Evolutionary conservation across 495 filamentous ascomycete genomes (phyloP), one percentile per base, ranked within the genome.

Genomic region (Hyaloscypha hepaticicola): DNA sequence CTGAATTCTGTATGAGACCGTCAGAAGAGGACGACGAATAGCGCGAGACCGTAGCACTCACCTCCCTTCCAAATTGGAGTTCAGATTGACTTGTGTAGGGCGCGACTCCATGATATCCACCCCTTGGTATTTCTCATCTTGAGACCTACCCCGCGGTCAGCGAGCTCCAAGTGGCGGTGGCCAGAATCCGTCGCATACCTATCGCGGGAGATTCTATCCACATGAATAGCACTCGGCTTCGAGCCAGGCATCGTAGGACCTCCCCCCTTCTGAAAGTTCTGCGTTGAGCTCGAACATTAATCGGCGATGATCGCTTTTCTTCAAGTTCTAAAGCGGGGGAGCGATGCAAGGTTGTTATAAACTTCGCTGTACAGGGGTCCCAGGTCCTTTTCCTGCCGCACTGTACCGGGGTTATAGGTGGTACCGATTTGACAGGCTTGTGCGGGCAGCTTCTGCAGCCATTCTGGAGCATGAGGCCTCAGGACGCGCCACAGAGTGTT

Each of bases 51-150:
- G 27, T 7, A 16, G 27, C 19, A 72, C 78, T 41, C 72, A 83
- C 82, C 76, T 82, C 25, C 77, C 83, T 26, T 78, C 77, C 5
- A 77, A 61, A 64, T 85, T 84, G 53, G 77, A 76, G 68, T 83
- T 81, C 58, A 84, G 65, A 61, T 83, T 79, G 57, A 83, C 71
- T 50, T 79, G 72, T 52, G 78, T 75, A 41, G 67, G 69, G 22
- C 53, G 53, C 12, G 57, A 31, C 50, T 66, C 63, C 33, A 58
- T 53, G 21, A 60, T 38, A 48, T 60, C 28, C 25, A 58, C 19
- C 16, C 41, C 58, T 33, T 62, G 9, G 28, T 65, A 65, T 27
- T 65, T 69, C 58, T 65, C 58, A 55, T 69, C 56, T 21, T 51
- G 38, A 45, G 1, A 4, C 38, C 38, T 45, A 45, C 38, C 38